These are phyloP conservation scores for Musa schizocarpa DNA, from an alignment of 176 grass and related monocot genomes.

Conservation along the genomic window DNA sequence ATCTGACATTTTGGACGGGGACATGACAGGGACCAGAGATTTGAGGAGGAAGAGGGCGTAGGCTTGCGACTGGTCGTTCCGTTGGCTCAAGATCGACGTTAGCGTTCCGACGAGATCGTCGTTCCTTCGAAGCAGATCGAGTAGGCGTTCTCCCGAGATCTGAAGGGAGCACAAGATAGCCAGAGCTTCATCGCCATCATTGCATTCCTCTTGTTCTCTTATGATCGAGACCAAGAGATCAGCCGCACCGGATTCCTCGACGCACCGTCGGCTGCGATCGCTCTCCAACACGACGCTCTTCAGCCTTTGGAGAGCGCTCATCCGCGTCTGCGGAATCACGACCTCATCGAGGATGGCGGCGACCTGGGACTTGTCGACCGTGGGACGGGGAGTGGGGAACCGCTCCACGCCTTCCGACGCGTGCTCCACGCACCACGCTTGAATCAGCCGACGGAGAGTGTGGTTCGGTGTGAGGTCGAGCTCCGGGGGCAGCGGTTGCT, in stretches of 20 bases:
- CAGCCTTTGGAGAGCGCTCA: slow-evolving; percentile 36
- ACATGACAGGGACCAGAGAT: slow-evolving; percentile 24
- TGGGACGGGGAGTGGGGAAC: slow-evolving; percentile 54
- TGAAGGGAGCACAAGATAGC: slow-evolving; percentile 53
- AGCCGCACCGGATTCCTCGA: slow-evolving; percentile 34
- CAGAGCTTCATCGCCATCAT: slow-evolving; percentile 27
- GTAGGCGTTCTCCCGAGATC: slow-evolving; percentile 33
- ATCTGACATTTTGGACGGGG: slow-evolving; percentile 25
- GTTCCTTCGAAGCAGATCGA: slow-evolving; percentile 22
- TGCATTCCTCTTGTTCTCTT: slow-evolving; percentile 9
- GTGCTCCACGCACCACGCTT: slow-evolving; percentile 64
- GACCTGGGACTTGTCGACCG: slow-evolving; percentile 38
- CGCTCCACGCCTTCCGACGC: slow-evolving; percentile 43
- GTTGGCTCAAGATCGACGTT: slow-evolving; percentile 33
- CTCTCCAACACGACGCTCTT: slow-evolving; percentile 38
- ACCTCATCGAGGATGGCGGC: slow-evolving; percentile 31
- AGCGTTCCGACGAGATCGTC: slow-evolving; percentile 29
- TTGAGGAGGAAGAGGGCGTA: slow-evolving; percentile 44
- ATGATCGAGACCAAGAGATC: slow-evolving; percentile 41
- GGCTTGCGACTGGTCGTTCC: slow-evolving; percentile 41
- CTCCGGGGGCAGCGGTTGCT: slow-evolving; percentile 38
- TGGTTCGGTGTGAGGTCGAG: slow-evolving; percentile 81
- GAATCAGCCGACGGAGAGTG: slow-evolving; percentile 81
- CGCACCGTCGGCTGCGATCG: slow-evolving; percentile 52
- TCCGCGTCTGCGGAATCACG: background rate